phyloP scores from a whole-genome alignment of 495 filamentous ascomycete genomes.

The Arthonia radiata region DNA sequence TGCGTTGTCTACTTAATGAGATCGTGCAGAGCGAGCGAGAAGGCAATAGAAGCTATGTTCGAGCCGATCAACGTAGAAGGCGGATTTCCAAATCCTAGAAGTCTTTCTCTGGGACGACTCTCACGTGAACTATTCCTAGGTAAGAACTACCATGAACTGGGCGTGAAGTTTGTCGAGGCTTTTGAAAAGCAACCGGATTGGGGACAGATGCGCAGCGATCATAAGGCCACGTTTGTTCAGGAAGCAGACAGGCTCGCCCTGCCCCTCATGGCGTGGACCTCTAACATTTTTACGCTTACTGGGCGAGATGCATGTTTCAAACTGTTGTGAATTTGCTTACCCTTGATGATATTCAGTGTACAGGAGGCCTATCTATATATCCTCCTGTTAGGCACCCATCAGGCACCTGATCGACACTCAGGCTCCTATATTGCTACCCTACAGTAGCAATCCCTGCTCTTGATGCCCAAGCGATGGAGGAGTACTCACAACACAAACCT shows the following conservation, averaged over 20 bases:
- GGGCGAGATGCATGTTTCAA: conserved; percentile 10
- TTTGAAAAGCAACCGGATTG: conserved; percentile 2
- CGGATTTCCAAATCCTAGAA: conserved; percentile 7
- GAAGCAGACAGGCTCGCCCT: conserved; percentile 1
- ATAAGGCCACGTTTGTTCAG: too few species aligned
- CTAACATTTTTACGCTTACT: conserved; percentile 5
- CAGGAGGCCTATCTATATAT: too few species aligned
- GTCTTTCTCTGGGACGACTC: conserved; percentile 3
- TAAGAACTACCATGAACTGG: conserved; percentile 2
- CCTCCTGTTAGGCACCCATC: too few species aligned
- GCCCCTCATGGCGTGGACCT: conserved; percentile 5
- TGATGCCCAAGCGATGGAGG: too few species aligned
- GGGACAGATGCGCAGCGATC: too few species aligned
- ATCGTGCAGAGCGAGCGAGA: conserved; percentile 2
- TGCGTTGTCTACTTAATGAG: conserved; percentile 7
- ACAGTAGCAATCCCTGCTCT: too few species aligned
- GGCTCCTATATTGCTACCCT: too few species aligned
- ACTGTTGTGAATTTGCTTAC: too few species aligned
- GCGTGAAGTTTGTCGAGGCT: conserved; percentile 1
- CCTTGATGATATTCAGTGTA: too few species aligned
- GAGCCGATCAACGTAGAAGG: not conserved
- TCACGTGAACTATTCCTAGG: conserved; percentile 7
- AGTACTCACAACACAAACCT: too few species aligned
- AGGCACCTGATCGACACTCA: too few species aligned
- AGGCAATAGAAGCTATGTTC: conserved; percentile 4